phyloP scores from a whole-genome alignment of 345 rosid genomes.

The Eucalyptus urophylla region DNA sequence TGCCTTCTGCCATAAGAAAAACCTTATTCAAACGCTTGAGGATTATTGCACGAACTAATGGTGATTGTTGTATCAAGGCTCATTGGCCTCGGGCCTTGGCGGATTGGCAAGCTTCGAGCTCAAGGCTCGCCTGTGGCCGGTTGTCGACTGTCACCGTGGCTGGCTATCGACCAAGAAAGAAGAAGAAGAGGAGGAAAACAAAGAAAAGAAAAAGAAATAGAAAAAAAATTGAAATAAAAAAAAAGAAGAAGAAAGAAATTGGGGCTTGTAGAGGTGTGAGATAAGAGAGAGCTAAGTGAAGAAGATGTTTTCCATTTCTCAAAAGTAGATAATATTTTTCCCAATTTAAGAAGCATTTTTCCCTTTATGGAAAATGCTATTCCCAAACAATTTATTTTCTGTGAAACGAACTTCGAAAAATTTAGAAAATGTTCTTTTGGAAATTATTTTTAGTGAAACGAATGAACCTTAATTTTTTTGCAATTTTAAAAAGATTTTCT shows the following conservation, averaged over 20 bases:
- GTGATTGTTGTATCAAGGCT: no score
- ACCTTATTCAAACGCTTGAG: background rate
- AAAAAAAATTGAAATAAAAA: no score
- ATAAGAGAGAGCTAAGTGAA: no score
- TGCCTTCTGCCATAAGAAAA: background rate
- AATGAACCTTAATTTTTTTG: rapidly evolving
- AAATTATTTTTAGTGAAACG: rapidly evolving
- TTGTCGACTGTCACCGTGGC: rapidly evolving
- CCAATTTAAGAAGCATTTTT: no score
- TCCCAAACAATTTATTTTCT: rapidly evolving
- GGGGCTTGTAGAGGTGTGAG: no score
- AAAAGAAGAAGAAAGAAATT: no score
- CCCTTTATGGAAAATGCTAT: rapidly evolving
- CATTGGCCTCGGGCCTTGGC: rapidly evolving
- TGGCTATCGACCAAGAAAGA: rapidly evolving
- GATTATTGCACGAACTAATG: no score
- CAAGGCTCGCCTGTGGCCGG: rapidly evolving
- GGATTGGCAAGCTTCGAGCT: no score
- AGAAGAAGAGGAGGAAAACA: no score
- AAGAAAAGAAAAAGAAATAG: rapidly evolving
- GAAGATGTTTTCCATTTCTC: rapidly evolving
- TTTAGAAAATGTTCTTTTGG: rapidly evolving
- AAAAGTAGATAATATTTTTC: no score
- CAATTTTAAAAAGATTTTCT: background rate
- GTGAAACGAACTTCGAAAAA: rapidly evolving